Base-by-base conservation (phyloP, 139 green algal genomes). In the Tetraselmis chui region DNA sequence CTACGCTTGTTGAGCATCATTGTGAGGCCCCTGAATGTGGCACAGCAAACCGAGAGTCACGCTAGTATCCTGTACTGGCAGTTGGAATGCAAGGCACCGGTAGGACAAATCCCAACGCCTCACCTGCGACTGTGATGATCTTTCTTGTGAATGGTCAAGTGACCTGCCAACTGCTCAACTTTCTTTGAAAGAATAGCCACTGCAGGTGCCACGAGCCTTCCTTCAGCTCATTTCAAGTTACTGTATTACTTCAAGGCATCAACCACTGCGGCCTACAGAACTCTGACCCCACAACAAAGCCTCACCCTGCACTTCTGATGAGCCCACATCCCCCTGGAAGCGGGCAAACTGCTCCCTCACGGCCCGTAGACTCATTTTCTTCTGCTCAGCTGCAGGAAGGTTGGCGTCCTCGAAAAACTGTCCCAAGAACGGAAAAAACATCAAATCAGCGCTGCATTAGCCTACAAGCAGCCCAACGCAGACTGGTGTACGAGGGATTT, bases 1-100 rank as follows among this genome's bases (percentile, higher is more conserved):
- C 88, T 79, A 28, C 90, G 82, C 76, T 88, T 79, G n/a, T 80
- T 85, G 27, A 94, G 79, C 82, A 91, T 87, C 24, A 30, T 87
- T 76, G 88, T 45, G 58, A 93, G 78, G 1, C 88, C 89, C 32
- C 89, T 86, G 79, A 75, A 76, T 1, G 1, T 30, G 45, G 11
- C 45, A 67, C 5, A 25, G 45, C 45, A 18, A 18, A 67, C 45
- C 45, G 11, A 67, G 45, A 18, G 11, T 18, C 45, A 67, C 18
- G 45, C 11, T 25, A 67, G 45, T 5, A 67, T 67, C 45, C 5
- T 67, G 18, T 25, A 67, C 5, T 5, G 18, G 45, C n/a, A n/a
- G n/a, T n/a, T 67, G 18, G 45, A 67, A 18, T 67, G 45, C 11
- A 67, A 67, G 18, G 45, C 18, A 18, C 11, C 45, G 11, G 18